A percentile compares a stretch with the other conserved stretches of the same genome.
These are phyloP conservation scores for Colletotrichum phormii DNA, from an alignment of 2,329 filamentous ascomycete species.

Conservation along the genomic window DNA sequence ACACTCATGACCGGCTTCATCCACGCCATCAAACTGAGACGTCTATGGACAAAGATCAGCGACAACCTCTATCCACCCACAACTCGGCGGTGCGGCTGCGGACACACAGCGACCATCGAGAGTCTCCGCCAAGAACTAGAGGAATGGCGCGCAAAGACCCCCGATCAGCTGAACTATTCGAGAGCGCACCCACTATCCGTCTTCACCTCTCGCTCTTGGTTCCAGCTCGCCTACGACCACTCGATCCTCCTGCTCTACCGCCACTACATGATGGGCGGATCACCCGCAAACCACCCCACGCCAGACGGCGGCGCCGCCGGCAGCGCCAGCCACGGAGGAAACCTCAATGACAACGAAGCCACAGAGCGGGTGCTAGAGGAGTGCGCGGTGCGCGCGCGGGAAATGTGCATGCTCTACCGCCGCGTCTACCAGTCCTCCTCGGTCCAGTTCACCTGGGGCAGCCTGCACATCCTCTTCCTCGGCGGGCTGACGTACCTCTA, in stretches of 20 bases:
- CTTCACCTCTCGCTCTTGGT: conserved; percentile 52
- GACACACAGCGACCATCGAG: neutral
- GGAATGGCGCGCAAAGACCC: conserved; percentile 44
- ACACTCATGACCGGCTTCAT: conserved; percentile 46
- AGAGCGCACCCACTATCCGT: conserved; percentile 41
- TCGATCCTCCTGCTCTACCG: conserved; percentile 53
- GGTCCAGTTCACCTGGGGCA: conserved; percentile 45
- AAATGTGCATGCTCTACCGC: conserved; percentile 49
- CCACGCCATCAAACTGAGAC: conserved; percentile 44
- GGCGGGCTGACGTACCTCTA: conserved; percentile 49
- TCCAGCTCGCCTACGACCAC: conserved; percentile 51
- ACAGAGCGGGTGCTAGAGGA: conserved; percentile 18
- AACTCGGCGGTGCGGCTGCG: neutral
- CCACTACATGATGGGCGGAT: conserved; percentile 38
- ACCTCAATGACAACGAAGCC: conserved; percentile 13
- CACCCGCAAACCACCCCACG: neutral
- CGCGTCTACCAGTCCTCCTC: conserved; percentile 44
- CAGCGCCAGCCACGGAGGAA: neutral
- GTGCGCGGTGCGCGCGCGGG: conserved; percentile 37
- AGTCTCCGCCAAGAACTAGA: conserved; percentile 4
- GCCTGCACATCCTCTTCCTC: conserved; percentile 49
- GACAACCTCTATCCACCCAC: conserved; percentile 40
- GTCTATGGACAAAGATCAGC: conserved; percentile 45
- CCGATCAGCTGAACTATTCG: conserved; percentile 37
- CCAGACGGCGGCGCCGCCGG: neutral